Evolutionary conservation across 2,329 filamentous ascomycete species (phyloP).

Genomic region (Colletotrichum sansevieriae): DNA sequence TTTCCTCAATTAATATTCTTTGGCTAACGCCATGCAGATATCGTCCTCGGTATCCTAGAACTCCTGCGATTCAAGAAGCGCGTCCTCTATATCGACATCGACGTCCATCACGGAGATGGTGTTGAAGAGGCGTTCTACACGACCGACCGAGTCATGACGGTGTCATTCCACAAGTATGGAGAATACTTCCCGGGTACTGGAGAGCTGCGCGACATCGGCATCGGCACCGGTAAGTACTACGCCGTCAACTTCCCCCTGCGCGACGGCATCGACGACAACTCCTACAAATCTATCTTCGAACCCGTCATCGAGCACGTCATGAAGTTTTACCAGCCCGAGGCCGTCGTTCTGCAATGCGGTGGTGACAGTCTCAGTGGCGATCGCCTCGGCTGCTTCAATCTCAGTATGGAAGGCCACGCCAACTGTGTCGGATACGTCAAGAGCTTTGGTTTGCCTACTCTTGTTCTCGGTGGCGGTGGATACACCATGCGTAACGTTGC

Average conservation of each 20-base stretch:
- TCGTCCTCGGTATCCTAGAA: constrained; percentile 94
- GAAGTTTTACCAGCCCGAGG: constrained; percentile 88
- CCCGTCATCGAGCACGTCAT: constrained; percentile 90
- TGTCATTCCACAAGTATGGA: constrained; percentile 97
- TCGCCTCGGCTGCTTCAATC: constrained; percentile 94
- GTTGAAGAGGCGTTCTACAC: constrained; percentile 96
- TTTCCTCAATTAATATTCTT: too few relatives aligned
- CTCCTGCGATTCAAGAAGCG: constrained; percentile 90
- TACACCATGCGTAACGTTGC: constrained; percentile 99
- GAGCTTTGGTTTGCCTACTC: constrained; percentile 83
- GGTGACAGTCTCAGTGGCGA: constrained; percentile 96
- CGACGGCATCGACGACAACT: constrained; percentile 89
- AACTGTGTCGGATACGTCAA: constrained; percentile 95
- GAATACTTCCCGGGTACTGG: constrained; percentile 96
- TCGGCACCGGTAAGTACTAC: constrained; percentile 90
- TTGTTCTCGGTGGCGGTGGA: constrained; percentile 95
- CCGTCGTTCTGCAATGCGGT: constrained; percentile 95
- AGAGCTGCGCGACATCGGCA: constrained; percentile 86
- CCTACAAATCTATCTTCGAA: constrained; percentile 93
- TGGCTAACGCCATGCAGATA: constrained; percentile 70
- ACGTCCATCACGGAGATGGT: constrained; percentile 93
- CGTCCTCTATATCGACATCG: constrained; percentile 97
- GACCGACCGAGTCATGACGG: constrained; percentile 91
- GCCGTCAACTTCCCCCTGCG: constrained; percentile 92
- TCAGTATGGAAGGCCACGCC: constrained; percentile 96